Base-by-base conservation (phyloP, 805 yeast species). In the Saturnispora halmiae region DNA sequence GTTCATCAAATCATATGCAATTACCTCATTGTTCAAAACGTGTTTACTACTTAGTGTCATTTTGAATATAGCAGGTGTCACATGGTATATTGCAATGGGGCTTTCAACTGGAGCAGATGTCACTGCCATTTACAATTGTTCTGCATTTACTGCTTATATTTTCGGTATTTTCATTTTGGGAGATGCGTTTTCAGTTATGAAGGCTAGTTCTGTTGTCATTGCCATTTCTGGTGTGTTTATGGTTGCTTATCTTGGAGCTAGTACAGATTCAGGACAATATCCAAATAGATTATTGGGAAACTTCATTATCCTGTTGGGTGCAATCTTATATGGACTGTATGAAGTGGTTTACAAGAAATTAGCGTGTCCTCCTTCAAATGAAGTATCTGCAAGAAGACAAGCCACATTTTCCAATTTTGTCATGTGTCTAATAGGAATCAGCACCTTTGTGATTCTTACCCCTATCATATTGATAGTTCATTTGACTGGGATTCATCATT, bases 51-150 rank as follows among this genome's bases (percentile, higher is more conserved):
- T 82, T 24, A 69, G 82, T 3, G 24, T 72, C 7, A 71, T 85
- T 6, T 64, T 85, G 45, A 82, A 82, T 15, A 45, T 75, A 2
- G 95, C 94, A 0, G 95, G 94, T 1, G 65, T 73, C 15, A 75
- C 94, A 2, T 85, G 95, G 95, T 86, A 84, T 55, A 71, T 82
- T 14, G 82, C 95, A 9, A 83, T 86, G 77, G 69, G 77, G 24
- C 61, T 82, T 54, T 78, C 94, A 1, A 81, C 87, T 22, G 85
- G 94, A 0, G 70, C 85, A 3, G 95, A 86, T 52, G 81, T 86
- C 28, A 86, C 95, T 2, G 95, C 95, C 3, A 85, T 85, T 45
- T 86, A 85, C 63, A 85, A 86, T 63, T 84, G 92, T 56, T 79
- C 90, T 13, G 94, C 95, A 0, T 86, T 86, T 57, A 80, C 88